These are phyloP conservation scores for Neofusicoccum ribis DNA, from an alignment of 2,329 filamentous ascomycete genomes.

Conservation along the genomic window DNA sequence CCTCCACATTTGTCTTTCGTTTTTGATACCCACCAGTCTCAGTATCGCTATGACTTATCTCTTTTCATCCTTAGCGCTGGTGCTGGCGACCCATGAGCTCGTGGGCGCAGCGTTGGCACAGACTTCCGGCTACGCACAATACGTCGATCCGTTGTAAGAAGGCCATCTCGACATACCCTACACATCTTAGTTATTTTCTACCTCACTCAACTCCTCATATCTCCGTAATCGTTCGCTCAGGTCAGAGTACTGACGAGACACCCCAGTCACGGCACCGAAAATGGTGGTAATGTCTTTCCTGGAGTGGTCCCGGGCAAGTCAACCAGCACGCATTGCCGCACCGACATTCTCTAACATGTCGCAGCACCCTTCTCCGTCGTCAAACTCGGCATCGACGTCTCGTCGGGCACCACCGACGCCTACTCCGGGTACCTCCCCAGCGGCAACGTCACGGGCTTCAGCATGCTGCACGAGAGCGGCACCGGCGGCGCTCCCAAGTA, in stretches of 20 bases:
- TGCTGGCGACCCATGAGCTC: not conserved
- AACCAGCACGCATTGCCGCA: not conserved
- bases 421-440: conserved; percentile 37
- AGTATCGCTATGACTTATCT: not conserved
- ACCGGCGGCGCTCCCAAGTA: conserved; percentile 39
- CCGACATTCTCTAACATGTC: not conserved
- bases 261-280: conserved; percentile 29
- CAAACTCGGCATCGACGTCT: conserved; percentile 39
- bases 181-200: not conserved
- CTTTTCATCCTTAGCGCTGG: not conserved
- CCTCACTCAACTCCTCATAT: no score
- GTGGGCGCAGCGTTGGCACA: not conserved
- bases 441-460: conserved; percentile 37
- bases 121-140: conserved; percentile 28
- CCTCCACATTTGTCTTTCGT: not conserved
- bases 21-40: not conserved
- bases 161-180: no score
- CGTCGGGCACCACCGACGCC: conserved; percentile 32
- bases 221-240: not conserved
- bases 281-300: conserved; percentile 40
- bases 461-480: conserved; percentile 37
- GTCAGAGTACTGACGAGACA: not conserved
- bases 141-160: conserved; percentile 40
- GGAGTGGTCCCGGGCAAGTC: conserved; percentile 33
- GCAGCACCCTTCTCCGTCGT: conserved; percentile 38